Evolutionary conservation across 148 eudicot genomes (phyloP), one percentile per base, ranked within the genome.

Genomic region (Fagopyrum esculentum): DNA sequence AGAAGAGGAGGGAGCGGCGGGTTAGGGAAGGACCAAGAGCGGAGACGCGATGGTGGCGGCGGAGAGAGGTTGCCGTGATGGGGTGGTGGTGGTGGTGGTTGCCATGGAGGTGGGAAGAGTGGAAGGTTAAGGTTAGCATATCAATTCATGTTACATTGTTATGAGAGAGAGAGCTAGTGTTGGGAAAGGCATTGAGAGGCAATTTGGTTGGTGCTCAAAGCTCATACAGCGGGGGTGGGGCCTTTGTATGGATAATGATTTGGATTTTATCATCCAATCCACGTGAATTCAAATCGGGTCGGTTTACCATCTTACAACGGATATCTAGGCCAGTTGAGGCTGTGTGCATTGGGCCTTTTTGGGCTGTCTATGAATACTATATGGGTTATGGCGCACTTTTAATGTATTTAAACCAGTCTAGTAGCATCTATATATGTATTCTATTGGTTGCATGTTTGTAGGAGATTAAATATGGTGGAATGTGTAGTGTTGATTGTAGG

Each of bases 1-100:
- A 75, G 77, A 88, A 87, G 79, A 88, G 85, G 78, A 89, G 85
- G 56, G 93, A 84, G 74, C 95, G 97, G 74, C 93, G 95, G 82
- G 50, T 78, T 73, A 29, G 44, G 69, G 71, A 5, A 73, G 82
- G 29, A 51, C 81, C 11, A 73, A 55, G 5, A 59, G 57, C 6
- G 46, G 75, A 47, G 56, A 22, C 12, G 44, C 4, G 17, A 7
- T 10, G 75, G 17, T 10, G 75, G 56, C 44, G 51, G 73, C 6
- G 51, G 73, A 4, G 73, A 30, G 45, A 64, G 48, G 3, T 0
- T 8, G 72, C 0, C 4, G 72, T 17, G 72, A 6, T 43, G 17
- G 47, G 72, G 48, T 44, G 72, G 45, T 64, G 70, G 66, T 60
- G 66, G 19, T 60, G 52, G 10, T 64, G 70, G 59, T 55, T 55